Conservation (phyloP, 805 yeast genomes). For the Myxozyma sirexii region DNA sequence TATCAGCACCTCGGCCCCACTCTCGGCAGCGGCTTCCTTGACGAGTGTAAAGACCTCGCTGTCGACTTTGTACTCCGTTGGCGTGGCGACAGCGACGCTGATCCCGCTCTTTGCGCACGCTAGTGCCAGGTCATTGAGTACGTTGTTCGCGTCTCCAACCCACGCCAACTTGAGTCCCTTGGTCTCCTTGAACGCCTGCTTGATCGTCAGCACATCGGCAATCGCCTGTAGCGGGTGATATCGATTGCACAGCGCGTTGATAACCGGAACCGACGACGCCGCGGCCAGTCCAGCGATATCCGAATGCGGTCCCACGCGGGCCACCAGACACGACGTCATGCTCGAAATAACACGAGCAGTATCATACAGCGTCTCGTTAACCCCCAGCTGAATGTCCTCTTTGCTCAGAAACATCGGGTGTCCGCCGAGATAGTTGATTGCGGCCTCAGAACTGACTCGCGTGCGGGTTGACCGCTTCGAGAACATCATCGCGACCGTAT, state of each 20-base stretch:
- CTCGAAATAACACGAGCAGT: slow-evolving; percentile 88
- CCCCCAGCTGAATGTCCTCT: slow-evolving; percentile 96
- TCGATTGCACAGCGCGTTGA: slow-evolving; percentile 88
- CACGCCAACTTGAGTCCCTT: slow-evolving; percentile 76
- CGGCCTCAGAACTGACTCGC: slow-evolving; percentile 91
- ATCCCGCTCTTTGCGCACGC: slow-evolving; percentile 87
- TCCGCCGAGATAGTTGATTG: slow-evolving; percentile 89
- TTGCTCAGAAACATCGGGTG: slow-evolving; percentile 96
- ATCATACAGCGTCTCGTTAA: slow-evolving; percentile 84
- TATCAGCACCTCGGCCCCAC: slow-evolving; percentile 49
- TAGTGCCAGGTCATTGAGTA: slow-evolving; percentile 86
- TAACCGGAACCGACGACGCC: slow-evolving; percentile 85
- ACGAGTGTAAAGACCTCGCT: slow-evolving; percentile 58
- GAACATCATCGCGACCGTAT: slow-evolving; percentile 79
- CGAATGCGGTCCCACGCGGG: slow-evolving; percentile 85
- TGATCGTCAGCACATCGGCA: slow-evolving; percentile 83
- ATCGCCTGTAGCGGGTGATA: slow-evolving; percentile 96
- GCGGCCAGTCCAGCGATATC: slow-evolving; percentile 78
- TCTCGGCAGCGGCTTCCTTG: slow-evolving; percentile 32
- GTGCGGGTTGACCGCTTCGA: slow-evolving; percentile 95
- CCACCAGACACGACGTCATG: slow-evolving; percentile 95
- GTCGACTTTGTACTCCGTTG: slow-evolving; percentile 69
- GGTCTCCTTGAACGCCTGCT: slow-evolving; percentile 60
- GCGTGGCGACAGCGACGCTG: slow-evolving; percentile 80
- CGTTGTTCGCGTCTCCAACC: slow-evolving; percentile 97